A percentile compares a stretch with the other conserved stretches of the same genome.
Evolutionary conservation across 2,329 filamentous ascomycete genomes (phyloP).

Genomic region (Microdochium paspali): DNA sequence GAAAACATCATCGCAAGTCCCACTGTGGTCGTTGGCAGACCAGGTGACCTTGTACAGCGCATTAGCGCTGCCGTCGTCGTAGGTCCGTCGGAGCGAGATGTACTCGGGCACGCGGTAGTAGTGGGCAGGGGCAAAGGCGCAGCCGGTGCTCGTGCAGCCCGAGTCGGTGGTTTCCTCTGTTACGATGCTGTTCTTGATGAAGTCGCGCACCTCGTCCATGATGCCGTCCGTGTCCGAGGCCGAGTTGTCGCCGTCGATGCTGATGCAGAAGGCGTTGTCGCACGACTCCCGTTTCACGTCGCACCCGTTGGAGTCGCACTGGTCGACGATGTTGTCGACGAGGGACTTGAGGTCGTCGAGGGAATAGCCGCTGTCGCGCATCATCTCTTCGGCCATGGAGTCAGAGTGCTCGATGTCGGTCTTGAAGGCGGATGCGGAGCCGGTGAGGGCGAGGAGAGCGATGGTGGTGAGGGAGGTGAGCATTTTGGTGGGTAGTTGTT

Average conservation of each 20-base stretch:
- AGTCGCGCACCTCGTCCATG: constrained; percentile 3
- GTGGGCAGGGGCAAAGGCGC: constrained; percentile 2
- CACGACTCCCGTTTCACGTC: constrained; percentile 4
- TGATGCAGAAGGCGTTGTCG: constrained; percentile 4
- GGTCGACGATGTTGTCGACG: constrained; percentile 4
- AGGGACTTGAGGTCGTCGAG: constrained; percentile 3
- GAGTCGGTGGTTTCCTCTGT: constrained; percentile 3
- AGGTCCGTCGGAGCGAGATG: constrained; percentile 3
- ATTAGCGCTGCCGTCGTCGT: constrained; percentile 2
- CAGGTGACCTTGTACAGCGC: constrained; percentile 3
- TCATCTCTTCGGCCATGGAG: constrained; percentile 3
- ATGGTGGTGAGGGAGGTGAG: neutral
- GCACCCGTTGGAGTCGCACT: constrained; percentile 5
- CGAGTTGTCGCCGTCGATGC: constrained; percentile 5
- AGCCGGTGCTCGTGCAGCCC: constrained; percentile 4
- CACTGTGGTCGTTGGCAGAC: neutral
- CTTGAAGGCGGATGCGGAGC: constrained; percentile 1
- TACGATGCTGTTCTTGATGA: constrained; percentile 3
- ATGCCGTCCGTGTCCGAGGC: constrained; percentile 4
- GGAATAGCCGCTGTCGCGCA: constrained; percentile 2
- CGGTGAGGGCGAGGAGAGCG: constrained; percentile 3
- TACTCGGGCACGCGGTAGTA: constrained; percentile 5
- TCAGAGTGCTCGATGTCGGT: constrained; percentile 3
- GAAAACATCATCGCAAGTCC: constrained; percentile 1
- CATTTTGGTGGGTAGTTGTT: neutral